phyloP scores from a whole-genome alignment of 2,329 filamentous ascomycete species.

The Trichoderma guizhouense region DNA sequence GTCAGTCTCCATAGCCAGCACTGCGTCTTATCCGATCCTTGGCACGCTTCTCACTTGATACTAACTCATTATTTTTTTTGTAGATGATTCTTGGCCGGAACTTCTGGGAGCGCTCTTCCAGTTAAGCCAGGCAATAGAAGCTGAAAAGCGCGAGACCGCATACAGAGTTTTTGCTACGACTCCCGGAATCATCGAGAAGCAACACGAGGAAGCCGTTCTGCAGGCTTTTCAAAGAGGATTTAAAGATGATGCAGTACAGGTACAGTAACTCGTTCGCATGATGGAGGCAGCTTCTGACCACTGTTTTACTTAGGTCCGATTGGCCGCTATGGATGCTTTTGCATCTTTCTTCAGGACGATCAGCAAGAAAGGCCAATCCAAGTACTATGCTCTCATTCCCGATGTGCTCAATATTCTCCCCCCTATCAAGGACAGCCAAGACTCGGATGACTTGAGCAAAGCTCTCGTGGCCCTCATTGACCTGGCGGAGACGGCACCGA shows the following conservation, averaged over 20 bases:
- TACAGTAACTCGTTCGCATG: conserved; percentile 40
- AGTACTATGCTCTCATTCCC: conserved; percentile 83
- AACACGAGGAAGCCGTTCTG: conserved; percentile 88
- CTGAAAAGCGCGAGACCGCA: conserved; percentile 83
- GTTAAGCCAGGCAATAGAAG: conserved; percentile 80
- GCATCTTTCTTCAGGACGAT: conserved; percentile 92
- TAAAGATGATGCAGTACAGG: conserved; percentile 78
- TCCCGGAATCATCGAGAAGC: conserved; percentile 90
- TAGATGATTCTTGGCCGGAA: conserved; percentile 85
- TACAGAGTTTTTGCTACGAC: conserved; percentile 96
- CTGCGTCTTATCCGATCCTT: not conserved
- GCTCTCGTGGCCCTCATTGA: conserved; percentile 90
- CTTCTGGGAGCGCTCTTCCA: conserved; percentile 82
- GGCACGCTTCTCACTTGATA: not conserved
- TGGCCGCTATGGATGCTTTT: conserved; percentile 95
- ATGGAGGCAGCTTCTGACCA: not conserved
- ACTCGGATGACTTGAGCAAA: conserved; percentile 87
- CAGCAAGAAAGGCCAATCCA: conserved; percentile 79
- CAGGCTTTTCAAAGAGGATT: conserved; percentile 89
- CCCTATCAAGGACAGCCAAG: conserved; percentile 85
- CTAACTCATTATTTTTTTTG: conserved; percentile 24
- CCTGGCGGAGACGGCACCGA: conserved; percentile 86
- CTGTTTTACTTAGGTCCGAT: conserved; percentile 62
- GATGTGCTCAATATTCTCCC: conserved; percentile 93
- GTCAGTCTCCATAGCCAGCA: conserved; percentile 48